Base-by-base conservation (phyloP, 106 monocot species). In the Apostasia shenzhenica region DNA sequence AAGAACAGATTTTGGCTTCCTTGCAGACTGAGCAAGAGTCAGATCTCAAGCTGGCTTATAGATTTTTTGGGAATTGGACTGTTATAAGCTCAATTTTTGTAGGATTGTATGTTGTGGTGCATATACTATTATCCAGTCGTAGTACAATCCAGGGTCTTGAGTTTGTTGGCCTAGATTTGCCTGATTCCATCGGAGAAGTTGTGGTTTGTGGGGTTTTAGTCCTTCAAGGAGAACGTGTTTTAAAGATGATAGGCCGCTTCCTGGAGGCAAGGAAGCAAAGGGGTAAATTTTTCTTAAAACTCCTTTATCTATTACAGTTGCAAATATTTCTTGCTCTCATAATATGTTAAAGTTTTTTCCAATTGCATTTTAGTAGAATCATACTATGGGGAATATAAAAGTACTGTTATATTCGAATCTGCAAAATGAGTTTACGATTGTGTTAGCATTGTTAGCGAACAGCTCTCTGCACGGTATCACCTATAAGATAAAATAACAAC, bases 141-240 rank as follows among this genome's bases (percentile, higher is more conserved):
- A 86, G 81, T 67, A 59, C 70, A 49, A 71, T 86, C 47, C 88
- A 91, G 37, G 88, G 88, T 9, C 83, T 95, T 75, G 94, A 95
- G 67, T 91, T 95, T 67, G 58, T 66, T 26, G 91, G 94, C 14
- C 63, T 95, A 58, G 94, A 95, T 70, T 79, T 95, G 71, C 94
- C 94, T 11, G 94, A 95, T 60, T 91, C 94, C 12, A 73, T 91
- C 61, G 94, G 91, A 3, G 94, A 95, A 77, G 61, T 95, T 52
- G 75, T 95, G 54, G 85, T 91, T 57, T 83, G 76, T 80, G 91
- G 81, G 3, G 78, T 91, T 71, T 75, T 95, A 73, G 85, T 95
- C 77, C 81, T 95, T 67, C 94, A 86, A 80, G 94, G 81, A 57
- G 74, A 95, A 61, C 87, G 81, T 37, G 67, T 91, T 49, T 67